Evolutionary conservation across 2,329 filamentous ascomycete genomes (phyloP).

Genomic region (Neofusicoccum sp.): DNA sequence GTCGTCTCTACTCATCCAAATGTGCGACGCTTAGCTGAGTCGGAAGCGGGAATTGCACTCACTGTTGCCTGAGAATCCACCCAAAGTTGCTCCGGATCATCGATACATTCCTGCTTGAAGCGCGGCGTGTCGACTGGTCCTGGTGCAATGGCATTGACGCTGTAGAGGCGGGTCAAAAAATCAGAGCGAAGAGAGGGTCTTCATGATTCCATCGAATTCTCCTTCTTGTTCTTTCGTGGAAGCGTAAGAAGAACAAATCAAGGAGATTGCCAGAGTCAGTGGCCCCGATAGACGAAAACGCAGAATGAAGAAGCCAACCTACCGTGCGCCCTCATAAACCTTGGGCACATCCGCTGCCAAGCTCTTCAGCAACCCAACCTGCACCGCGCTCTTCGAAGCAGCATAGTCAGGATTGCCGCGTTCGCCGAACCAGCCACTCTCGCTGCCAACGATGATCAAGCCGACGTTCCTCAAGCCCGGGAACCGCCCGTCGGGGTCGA

Average conservation of each 20-base stretch:
- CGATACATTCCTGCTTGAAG: slow-evolving; percentile 42
- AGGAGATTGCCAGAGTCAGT: background rate
- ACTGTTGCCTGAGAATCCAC: slow-evolving; percentile 45
- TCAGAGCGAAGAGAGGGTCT: background rate
- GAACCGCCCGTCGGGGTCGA: no score
- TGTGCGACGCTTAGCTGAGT: no score
- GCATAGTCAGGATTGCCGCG: slow-evolving; percentile 46
- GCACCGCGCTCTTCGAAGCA: slow-evolving; percentile 47
- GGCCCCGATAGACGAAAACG: background rate
- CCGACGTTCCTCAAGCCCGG: slow-evolving; percentile 36
- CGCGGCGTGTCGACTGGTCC: slow-evolving; percentile 46
- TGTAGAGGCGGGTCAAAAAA: background rate
- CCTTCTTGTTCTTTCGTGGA: no score
- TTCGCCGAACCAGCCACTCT: slow-evolving; percentile 47
- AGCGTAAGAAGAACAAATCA: background rate
- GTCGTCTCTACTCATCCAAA: background rate
- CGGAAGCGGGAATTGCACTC: slow-evolving; percentile 13
- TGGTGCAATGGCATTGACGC: slow-evolving; percentile 49
- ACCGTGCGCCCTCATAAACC: slow-evolving; percentile 33
- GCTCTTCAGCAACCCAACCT: slow-evolving; percentile 43
- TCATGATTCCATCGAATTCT: no score
- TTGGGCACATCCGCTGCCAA: slow-evolving; percentile 42
- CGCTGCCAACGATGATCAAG: slow-evolving; percentile 47
- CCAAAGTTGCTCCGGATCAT: slow-evolving; percentile 41
- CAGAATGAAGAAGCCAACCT: background rate